These are phyloP conservation scores for Lactarius vividus DNA, from an alignment of 768 basidiomycete species.

Conservation along the genomic window DNA sequence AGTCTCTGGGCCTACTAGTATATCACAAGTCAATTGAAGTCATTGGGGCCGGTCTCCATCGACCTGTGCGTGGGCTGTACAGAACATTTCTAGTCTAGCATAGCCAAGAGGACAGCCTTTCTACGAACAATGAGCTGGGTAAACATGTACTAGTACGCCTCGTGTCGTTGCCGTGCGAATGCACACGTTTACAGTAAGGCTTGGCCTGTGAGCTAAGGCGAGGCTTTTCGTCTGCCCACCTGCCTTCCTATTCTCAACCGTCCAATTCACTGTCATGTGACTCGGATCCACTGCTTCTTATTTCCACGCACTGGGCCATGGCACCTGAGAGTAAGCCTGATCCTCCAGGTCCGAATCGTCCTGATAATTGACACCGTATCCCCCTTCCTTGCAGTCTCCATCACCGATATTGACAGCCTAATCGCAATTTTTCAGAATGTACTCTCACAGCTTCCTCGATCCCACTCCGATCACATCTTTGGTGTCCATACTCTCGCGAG, in stretches of 20 bases:
- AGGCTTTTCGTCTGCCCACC: not conserved
- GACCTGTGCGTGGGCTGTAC: no score
- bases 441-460: not conserved
- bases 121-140: no score
- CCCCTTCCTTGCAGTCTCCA: not conserved
- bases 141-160: no score
- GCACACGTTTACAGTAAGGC: no score
- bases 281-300: not conserved
- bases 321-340: not conserved
- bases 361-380: not conserved
- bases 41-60: no score
- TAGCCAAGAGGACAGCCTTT: no score
- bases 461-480: not conserved
- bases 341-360: not conserved
- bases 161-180: no score
- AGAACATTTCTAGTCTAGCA: no score
- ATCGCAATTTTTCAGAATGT: not conserved
- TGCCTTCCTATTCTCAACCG: not conserved
- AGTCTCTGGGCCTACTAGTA: no score
- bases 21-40: no score
- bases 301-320: not conserved
- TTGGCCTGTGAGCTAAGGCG: no score
- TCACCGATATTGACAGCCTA: not conserved
- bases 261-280: not conserved
- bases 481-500: not conserved